Conservation (phyloP, 805 yeast genomes). For the Hanseniaspora thailandica region DNA sequence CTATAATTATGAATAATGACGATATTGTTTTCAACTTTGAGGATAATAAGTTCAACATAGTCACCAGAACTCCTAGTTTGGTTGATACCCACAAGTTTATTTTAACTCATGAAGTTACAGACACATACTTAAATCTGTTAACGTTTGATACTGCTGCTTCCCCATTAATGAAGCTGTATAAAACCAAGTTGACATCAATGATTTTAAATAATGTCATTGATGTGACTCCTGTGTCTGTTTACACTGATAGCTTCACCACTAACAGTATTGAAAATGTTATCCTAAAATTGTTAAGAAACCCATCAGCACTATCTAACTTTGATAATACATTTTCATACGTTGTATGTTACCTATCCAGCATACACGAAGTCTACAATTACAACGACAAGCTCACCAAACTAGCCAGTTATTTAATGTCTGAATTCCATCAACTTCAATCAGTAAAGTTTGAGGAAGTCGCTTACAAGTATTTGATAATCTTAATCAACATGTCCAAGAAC, state of each 20-base stretch:
- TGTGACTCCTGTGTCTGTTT: not conserved
- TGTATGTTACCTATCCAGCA: not conserved
- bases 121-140: not conserved
- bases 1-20: not conserved
- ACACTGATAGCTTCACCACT: not conserved
- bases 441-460: not conserved
- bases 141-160: not conserved
- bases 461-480: not conserved
- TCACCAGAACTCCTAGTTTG: not conserved
- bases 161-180: not conserved
- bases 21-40: not conserved
- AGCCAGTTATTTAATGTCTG: constrained; percentile 3
- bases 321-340: not conserved
- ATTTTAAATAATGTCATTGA: not conserved
- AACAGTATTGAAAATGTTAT: not conserved
- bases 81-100: not conserved
- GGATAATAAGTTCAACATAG: not conserved
- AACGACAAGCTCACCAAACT: not conserved
- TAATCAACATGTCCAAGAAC: not conserved
- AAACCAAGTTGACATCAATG: not conserved
- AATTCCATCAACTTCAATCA: constrained; percentile 1
- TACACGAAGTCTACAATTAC: not conserved
- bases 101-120: not conserved
- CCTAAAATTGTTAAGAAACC: not conserved
- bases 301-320: not conserved